Percentiles rank a stretch among this genome's conserved stretches.
Conservation (phyloP, 139 green algal species). For the Edaphochlamys debaryana region DNA sequence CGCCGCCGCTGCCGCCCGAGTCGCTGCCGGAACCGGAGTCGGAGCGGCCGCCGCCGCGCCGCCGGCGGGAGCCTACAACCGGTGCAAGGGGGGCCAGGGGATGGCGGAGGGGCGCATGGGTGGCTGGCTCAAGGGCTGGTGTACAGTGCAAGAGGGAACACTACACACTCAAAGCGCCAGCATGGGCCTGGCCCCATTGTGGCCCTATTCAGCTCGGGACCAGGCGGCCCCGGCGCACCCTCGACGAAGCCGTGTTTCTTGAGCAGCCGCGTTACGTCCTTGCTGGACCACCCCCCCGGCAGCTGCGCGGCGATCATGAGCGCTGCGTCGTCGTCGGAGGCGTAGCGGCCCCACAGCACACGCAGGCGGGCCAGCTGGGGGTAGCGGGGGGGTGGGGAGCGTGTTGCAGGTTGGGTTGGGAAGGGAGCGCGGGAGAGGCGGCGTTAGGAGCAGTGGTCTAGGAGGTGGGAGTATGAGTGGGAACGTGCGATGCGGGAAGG, state of each 20-base stretch:
- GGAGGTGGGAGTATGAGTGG: too few species aligned
- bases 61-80: neutral
- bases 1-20: constrained; percentile 11
- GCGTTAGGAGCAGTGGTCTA: too few species aligned
- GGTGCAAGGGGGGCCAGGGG: neutral
- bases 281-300: constrained; percentile 40
- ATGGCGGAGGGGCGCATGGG: too few species aligned
- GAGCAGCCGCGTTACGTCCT: constrained; percentile 34
- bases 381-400: neutral
- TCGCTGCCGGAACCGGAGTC: constrained; percentile 1
- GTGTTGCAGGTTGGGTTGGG: neutral
- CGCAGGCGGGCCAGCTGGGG: constrained; percentile 28
- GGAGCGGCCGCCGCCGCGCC: neutral
- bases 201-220: too few species aligned
- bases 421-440: neutral
- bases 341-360: constrained; percentile 38
- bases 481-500: too few species aligned
- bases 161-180: too few species aligned
- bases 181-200: too few species aligned
- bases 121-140: too few species aligned
- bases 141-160: too few species aligned
- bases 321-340: constrained; percentile 28
- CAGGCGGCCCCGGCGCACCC: too few species aligned
- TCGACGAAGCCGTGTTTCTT: constrained; percentile 41
- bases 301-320: constrained; percentile 44